A percentile compares a stretch with the other conserved stretches of the same genome.
Evolutionary conservation across 2,329 filamentous ascomycete species (phyloP).

Genomic region (Coniochaeta ligniaria): DNA sequence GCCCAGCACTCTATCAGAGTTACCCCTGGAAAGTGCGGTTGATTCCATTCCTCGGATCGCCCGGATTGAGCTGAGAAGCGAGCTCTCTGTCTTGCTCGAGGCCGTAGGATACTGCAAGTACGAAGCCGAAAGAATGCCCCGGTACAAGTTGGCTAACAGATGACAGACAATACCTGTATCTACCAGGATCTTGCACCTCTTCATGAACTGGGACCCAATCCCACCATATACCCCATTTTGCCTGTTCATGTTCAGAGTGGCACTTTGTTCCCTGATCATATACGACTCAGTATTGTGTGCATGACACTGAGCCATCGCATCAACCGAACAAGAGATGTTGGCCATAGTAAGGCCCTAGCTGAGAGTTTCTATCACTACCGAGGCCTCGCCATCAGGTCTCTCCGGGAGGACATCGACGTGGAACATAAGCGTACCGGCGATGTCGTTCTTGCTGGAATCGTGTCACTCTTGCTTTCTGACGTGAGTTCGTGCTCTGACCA

Average conservation of each 20-base stretch:
- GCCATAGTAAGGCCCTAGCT: slow-evolving; percentile 10
- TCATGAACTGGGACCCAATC: slow-evolving; percentile 1
- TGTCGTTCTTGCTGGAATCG: slow-evolving; percentile 21
- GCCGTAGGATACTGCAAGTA: slow-evolving; percentile 4
- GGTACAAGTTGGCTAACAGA: neutral
- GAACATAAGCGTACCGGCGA: slow-evolving; percentile 15
- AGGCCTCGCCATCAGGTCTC: slow-evolving; percentile 20
- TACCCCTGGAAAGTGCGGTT: neutral
- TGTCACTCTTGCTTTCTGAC: slow-evolving; percentile 23
- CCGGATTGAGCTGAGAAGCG: neutral
- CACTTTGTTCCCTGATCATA: neutral
- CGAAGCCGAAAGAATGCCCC: no score
- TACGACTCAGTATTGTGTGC: neutral
- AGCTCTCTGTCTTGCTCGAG: neutral
- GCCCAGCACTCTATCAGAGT: neutral
- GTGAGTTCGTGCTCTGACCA: slow-evolving; percentile 14
- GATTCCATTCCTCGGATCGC: neutral
- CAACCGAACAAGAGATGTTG: slow-evolving; percentile 15
- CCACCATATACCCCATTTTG: slow-evolving; percentile 1
- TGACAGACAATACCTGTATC: slow-evolving; percentile 3
- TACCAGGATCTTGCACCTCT: slow-evolving; percentile 3
- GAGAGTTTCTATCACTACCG: slow-evolving; percentile 21
- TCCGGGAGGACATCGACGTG: slow-evolving; percentile 17
- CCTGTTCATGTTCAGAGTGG: neutral
- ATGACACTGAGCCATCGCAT: slow-evolving; percentile 21